phyloP scores from a whole-genome alignment of 257 asterid species.

The Nemophila menziesii region DNA sequence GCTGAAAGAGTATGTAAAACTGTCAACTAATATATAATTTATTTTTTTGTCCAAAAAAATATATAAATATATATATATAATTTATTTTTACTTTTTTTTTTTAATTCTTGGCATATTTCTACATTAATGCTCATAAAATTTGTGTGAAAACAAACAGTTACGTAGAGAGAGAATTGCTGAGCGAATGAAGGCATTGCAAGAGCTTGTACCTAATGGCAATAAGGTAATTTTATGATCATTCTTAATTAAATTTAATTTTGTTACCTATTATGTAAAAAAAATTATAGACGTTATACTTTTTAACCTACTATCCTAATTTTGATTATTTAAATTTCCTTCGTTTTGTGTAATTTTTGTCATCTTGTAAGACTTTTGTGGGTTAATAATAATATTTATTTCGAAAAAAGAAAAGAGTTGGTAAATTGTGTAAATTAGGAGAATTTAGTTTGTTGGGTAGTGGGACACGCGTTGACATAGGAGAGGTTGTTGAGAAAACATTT shows the following conservation, averaged over 20 bases:
- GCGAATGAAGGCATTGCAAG: conserved; percentile 13
- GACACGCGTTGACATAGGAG: not conserved
- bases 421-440: not conserved
- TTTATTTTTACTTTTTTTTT: not conserved
- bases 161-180: conserved; percentile 13
- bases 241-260: not conserved
- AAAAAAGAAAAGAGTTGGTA: too few species aligned
- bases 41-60: too few species aligned
- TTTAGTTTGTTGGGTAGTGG: not conserved
- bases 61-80: too few species aligned
- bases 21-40: not conserved
- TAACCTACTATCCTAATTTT: too few species aligned
- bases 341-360: too few species aligned
- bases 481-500: not conserved
- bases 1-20: conserved; percentile 9
- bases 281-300: too few species aligned
- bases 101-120: not conserved
- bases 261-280: too few species aligned
- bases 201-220: conserved; percentile 11
- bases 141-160: not conserved
- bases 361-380: too few species aligned
- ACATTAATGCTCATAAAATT: not conserved
- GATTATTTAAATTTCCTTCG: too few species aligned
- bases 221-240: not conserved
- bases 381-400: too few species aligned